Conservation (phyloP, 116 monocot species). For the Iris pallida region DNA sequence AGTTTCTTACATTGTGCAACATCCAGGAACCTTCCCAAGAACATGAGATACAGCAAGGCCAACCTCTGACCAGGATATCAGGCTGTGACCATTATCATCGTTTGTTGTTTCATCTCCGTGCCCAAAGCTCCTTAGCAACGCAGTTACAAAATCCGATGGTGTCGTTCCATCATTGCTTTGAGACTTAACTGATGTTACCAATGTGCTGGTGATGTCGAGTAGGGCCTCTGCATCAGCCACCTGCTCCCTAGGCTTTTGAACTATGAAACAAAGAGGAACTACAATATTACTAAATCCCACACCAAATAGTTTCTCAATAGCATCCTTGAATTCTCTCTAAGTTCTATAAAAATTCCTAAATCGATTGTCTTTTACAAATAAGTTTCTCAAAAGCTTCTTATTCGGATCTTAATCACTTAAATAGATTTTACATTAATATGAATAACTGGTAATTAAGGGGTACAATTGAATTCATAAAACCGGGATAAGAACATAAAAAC, state of each 20-base stretch:
- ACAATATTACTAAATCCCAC: no score
- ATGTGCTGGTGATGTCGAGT: conserved; percentile 35
- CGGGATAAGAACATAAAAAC: no score
- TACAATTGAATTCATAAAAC: no score
- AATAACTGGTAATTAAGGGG: no score
- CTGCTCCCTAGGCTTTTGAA: conserved; percentile 56
- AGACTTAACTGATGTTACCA: conserved; percentile 34
- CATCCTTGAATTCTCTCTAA: no score
- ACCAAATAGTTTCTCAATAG: no score
- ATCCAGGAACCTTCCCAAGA: conserved; percentile 28
- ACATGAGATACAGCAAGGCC: conserved; percentile 30
- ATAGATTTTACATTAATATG: no score
- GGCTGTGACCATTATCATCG: conserved; percentile 8
- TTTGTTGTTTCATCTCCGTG: conserved; percentile 3
- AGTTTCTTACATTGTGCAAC: conserved; percentile 41
- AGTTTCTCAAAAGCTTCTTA: no score
- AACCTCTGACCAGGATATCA: conserved; percentile 29
- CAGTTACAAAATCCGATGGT: conserved; percentile 47
- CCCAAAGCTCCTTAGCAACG: conserved; percentile 33
- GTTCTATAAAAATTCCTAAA: no score
- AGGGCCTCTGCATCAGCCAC: conserved; percentile 57
- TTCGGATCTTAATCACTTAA: no score
- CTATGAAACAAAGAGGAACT: conserved; percentile 12
- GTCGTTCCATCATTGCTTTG: conserved; percentile 39
- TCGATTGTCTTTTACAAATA: no score